These are phyloP conservation scores for Trametes cinnabarina DNA, from an alignment of 768 basidiomycete genomes.

Conservation along the genomic window DNA sequence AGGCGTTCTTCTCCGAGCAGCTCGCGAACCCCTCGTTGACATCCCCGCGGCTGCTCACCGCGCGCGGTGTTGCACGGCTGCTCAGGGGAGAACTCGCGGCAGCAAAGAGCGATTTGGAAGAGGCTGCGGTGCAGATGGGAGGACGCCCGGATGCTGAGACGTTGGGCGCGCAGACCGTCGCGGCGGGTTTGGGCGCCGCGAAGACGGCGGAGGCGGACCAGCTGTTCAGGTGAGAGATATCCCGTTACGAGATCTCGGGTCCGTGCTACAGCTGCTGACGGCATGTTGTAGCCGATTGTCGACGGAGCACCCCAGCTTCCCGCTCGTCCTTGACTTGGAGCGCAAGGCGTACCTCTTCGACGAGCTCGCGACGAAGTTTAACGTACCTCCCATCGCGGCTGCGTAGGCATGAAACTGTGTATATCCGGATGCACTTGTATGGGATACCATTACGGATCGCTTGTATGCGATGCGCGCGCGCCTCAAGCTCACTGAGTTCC, in stretches of 20 bases:
- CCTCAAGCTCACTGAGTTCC: too few relatives aligned
- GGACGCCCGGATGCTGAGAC: constrained; percentile 58
- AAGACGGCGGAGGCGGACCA: constrained; percentile 66
- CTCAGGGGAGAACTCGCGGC: constrained; percentile 69
- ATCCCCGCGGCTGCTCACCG: constrained; percentile 70
- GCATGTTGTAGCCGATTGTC: constrained; percentile 39
- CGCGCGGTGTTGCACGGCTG: constrained; percentile 79
- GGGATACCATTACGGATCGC: neutral
- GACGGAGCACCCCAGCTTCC: constrained; percentile 62
- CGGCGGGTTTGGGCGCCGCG: constrained; percentile 50
- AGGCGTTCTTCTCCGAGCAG: constrained; percentile 79
- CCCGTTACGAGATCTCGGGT: too few relatives aligned
- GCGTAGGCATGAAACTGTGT: constrained; percentile 15
- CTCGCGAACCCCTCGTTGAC: constrained; percentile 76
- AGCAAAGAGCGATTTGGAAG: constrained; percentile 80
- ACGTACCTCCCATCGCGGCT: constrained; percentile 53
- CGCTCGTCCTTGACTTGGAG: constrained; percentile 61
- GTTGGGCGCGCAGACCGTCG: constrained; percentile 64
- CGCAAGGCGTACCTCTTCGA: constrained; percentile 68
- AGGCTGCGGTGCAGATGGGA: constrained; percentile 59
- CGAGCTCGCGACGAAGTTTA: constrained; percentile 53
- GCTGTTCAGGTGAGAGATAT: constrained; percentile 69
- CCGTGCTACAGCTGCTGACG: too few relatives aligned
- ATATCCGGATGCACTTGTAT: neutral
- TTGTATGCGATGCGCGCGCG: too few relatives aligned